These are phyloP conservation scores for Tetrastigma voinierianum DNA, from an alignment of 164 flowering plant species.

Conservation along the genomic window DNA sequence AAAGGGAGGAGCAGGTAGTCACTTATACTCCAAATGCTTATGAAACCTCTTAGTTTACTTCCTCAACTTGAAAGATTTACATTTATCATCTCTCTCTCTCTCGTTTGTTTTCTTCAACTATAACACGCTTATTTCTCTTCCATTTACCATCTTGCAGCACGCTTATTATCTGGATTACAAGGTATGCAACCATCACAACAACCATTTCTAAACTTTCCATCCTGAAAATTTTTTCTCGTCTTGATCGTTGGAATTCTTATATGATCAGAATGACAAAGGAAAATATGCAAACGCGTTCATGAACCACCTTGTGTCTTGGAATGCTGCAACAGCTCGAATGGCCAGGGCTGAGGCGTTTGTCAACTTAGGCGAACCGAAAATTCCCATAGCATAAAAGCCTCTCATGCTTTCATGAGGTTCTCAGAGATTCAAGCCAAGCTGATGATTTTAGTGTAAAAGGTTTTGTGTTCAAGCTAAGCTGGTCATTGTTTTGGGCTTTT, in stretches of 20 bases:
- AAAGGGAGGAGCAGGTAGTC: no score
- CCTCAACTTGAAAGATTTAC: no score
- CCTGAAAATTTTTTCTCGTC: neutral
- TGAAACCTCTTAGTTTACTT: no score
- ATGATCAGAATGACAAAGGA: no score
- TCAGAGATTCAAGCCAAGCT: no score
- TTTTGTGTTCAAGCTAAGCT: neutral
- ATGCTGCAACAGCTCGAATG: conserved; percentile 72
- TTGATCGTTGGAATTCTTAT: conserved; percentile 4
- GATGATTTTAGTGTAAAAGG: neutral
- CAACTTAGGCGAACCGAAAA: conserved; percentile 84
- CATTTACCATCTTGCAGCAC: conserved; percentile 25
- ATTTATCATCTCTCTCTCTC: no score
- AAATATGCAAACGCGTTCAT: conserved; percentile 61
- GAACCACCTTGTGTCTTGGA: conserved; percentile 90
- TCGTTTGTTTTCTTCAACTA: neutral
- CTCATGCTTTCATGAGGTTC: neutral
- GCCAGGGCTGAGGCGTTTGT: conserved; percentile 81
- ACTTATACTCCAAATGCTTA: no score
- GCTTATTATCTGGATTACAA: no score
- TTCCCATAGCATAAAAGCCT: conserved; percentile 61
- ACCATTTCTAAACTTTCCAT: neutral
- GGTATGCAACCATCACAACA: conserved; percentile 42
- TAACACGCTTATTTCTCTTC: conserved; percentile 4
- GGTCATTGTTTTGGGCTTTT: neutral